A percentile compares a stretch with the other conserved stretches of the same genome.
These are phyloP conservation scores for Stagonosporopsis rhizophila DNA, from an alignment of 2,329 filamentous ascomycete genomes.

Conservation along the genomic window DNA sequence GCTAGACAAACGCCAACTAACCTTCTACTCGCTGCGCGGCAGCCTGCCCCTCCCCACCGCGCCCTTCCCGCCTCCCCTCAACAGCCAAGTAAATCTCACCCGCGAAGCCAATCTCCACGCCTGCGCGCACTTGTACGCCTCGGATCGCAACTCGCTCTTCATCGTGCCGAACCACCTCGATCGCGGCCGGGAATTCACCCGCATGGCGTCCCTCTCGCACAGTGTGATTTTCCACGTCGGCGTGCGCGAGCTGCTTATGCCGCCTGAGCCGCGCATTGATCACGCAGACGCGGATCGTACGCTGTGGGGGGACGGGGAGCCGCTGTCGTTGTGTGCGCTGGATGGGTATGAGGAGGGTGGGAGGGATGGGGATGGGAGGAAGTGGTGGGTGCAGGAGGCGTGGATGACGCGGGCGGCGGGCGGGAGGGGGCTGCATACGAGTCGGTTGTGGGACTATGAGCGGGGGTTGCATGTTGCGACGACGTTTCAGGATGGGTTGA, in stretches of 20 bases:
- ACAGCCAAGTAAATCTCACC: conserved; percentile 10
- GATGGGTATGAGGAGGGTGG: conserved; percentile 15
- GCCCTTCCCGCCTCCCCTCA: conserved; percentile 24
- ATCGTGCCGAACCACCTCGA: conserved; percentile 57
- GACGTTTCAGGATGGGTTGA: conserved; percentile 44
- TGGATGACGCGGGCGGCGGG: conserved; percentile 33
- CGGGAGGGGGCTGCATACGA: conserved; percentile 37
- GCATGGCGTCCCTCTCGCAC: conserved; percentile 44
- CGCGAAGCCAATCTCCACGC: conserved; percentile 60
- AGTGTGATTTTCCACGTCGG: conserved; percentile 46
- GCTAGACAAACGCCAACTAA: conserved; percentile 47
- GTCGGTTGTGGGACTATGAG: conserved; percentile 42
- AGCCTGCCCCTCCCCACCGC: conserved; percentile 40
- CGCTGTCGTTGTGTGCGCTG: conserved; percentile 33
- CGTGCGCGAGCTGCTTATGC: conserved; percentile 34
- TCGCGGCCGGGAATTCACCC: conserved; percentile 31
- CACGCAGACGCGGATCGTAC: conserved; percentile 36
- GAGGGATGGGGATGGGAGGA: conserved; percentile 35
- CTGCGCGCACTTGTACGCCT: conserved; percentile 64
- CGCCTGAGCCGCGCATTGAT: conserved; percentile 30
- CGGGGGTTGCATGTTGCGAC: conserved; percentile 42
- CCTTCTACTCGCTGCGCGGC: conserved; percentile 43
- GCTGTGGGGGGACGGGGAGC: conserved; percentile 29
- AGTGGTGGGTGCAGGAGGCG: conserved; percentile 45
- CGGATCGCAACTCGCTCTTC: conserved; percentile 63